Evolutionary conservation across 139 green algal species (phyloP).

Genomic region (Zygnema circumcarinatum): DNA sequence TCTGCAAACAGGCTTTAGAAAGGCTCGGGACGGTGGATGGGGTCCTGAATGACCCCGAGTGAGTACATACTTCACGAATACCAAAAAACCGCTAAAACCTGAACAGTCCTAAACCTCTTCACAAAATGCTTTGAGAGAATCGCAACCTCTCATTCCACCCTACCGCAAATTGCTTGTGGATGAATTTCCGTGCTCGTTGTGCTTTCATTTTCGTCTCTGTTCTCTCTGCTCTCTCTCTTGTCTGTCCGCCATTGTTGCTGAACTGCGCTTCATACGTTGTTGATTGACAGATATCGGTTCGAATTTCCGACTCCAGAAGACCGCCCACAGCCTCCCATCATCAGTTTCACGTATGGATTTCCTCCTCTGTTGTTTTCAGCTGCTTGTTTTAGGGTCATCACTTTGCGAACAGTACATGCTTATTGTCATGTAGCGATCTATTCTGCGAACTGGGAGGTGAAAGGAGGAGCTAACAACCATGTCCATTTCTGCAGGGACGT

Average conservation of each 20-base stretch:
- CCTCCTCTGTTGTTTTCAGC: not conserved
- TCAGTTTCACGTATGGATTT: conserved; percentile 70
- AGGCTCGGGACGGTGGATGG: conserved; percentile 78
- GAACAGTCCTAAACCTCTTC: not conserved
- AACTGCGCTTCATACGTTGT: too few relatives aligned
- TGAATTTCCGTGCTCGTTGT: too few relatives aligned
- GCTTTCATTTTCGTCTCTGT: too few relatives aligned
- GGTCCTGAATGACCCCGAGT: conserved; percentile 33
- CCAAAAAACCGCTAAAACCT: conserved; percentile 2
- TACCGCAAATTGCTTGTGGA: too few relatives aligned
- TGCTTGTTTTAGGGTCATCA: not conserved
- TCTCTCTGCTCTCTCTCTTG: too few relatives aligned
- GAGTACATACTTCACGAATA: not conserved
- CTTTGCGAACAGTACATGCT: not conserved
- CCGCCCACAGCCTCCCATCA: conserved; percentile 70
- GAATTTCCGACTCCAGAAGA: conserved; percentile 71
- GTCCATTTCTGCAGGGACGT: conserved; percentile 64
- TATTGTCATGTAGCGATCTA: not conserved
- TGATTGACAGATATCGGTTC: conserved; percentile 77
- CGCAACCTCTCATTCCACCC: too few relatives aligned
- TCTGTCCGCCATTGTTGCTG: too few relatives aligned
- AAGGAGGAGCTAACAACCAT: not conserved
- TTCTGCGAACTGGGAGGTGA: not conserved
- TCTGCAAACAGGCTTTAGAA: conserved; percentile 82
- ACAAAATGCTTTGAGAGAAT: too few relatives aligned